These are phyloP conservation scores for Medicago ruthenica DNA, from an alignment of 306 rosid species.

Conservation along the genomic window DNA sequence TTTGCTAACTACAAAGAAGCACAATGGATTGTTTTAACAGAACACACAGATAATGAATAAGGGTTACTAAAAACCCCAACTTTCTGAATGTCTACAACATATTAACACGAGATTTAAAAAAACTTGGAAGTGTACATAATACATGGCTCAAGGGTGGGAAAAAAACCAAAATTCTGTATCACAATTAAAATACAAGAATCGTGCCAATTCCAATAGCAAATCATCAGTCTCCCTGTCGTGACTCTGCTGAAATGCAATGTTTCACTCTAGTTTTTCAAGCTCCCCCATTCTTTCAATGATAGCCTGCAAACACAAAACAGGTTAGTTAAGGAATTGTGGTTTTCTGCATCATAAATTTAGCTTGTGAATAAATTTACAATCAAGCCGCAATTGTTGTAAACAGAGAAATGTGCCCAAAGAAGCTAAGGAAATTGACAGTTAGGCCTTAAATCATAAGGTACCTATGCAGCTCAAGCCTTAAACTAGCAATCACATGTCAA, in stretches of 20 bases:
- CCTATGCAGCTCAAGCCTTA: neutral
- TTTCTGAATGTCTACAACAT: constrained; percentile 38
- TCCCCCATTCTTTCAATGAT: constrained; percentile 67
- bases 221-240: constrained; percentile 36
- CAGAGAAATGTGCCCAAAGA: neutral
- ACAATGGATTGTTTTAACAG: neutral
- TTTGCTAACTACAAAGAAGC: constrained; percentile 4
- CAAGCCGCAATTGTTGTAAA: neutral
- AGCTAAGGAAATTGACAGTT: neutral
- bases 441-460: neutral
- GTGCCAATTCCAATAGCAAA: constrained; percentile 30
- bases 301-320: constrained; percentile 48
- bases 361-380: constrained; percentile 6
- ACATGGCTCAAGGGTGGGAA: constrained; percentile 38
- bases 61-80: constrained; percentile 9
- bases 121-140: constrained; percentile 32
- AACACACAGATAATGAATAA: neutral
- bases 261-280: constrained; percentile 60
- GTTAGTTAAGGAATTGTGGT: constrained; percentile 13
- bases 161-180: constrained; percentile 39
- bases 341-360: constrained; percentile 2
- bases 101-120: constrained; percentile 41
- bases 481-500: constrained; percentile 6
- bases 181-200: constrained; percentile 44
- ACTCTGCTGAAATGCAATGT: neutral